phyloP scores from a whole-genome alignment of 2,329 filamentous ascomycete genomes.

The Pestalotiopsis sp. region DNA sequence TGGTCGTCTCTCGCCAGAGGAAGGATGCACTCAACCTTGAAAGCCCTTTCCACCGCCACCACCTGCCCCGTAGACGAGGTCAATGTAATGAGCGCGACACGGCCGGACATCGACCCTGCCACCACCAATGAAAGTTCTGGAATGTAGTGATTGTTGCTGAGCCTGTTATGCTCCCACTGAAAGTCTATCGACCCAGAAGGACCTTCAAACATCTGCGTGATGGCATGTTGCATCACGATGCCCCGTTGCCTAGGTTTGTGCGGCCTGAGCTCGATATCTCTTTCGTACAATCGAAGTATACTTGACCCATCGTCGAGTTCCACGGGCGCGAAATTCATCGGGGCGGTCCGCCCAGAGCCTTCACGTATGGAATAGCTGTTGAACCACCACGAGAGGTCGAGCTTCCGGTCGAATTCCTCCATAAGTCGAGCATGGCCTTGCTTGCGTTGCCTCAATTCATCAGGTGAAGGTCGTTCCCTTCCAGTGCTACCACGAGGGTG shows the following conservation, averaged over 20 bases:
- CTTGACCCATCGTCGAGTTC: constrained; percentile 23
- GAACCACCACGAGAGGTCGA: constrained; percentile 13
- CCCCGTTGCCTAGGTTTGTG: constrained; percentile 28
- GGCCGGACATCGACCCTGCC: constrained; percentile 67
- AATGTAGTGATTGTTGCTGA: constrained; percentile 67
- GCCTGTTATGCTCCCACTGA: constrained; percentile 43
- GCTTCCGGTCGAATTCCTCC: background rate
- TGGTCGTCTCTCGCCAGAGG: constrained; percentile 50
- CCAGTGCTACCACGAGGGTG: constrained; percentile 29
- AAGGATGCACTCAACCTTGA: constrained; percentile 58
- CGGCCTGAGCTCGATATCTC: constrained; percentile 50
- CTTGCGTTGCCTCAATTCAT: background rate
- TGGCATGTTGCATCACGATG: constrained; percentile 35
- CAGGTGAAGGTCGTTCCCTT: background rate
- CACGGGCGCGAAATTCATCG: background rate
- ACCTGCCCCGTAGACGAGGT: constrained; percentile 45
- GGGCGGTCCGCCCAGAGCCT: background rate
- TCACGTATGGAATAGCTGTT: background rate
- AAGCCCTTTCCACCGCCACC: constrained; percentile 41
- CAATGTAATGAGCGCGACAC: constrained; percentile 64
- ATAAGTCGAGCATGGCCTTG: background rate
- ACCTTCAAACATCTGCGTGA: constrained; percentile 22
- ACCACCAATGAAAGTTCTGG: constrained; percentile 73
- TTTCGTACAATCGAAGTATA: constrained; percentile 52
- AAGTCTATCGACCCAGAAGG: constrained; percentile 34